These are phyloP conservation scores for Schizosaccharomyces cryophilus DNA, from an alignment of 805 yeast species.

Conservation along the genomic window DNA sequence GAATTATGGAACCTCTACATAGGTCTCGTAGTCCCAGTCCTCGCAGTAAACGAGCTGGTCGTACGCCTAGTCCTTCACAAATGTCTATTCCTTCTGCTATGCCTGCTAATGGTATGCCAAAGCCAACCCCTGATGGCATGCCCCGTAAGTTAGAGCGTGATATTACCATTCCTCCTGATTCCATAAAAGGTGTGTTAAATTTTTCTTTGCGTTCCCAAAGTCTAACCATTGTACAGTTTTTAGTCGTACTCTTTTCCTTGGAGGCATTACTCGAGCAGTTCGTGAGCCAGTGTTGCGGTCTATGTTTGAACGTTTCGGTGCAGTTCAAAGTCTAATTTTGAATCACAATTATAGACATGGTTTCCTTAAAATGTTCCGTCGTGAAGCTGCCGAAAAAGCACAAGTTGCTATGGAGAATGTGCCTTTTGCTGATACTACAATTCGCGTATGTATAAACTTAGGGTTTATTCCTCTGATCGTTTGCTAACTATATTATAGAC, in stretches of 20 bases:
- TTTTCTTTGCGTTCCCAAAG: neutral
- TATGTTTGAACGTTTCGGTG: constrained; percentile 62
- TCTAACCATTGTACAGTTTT: neutral
- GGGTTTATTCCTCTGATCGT: neutral
- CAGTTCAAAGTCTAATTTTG: constrained; percentile 71
- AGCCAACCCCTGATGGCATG: neutral
- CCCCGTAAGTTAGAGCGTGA: neutral
- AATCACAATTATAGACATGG: constrained; percentile 86
- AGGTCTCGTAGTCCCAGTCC: neutral
- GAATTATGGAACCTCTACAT: neutral
- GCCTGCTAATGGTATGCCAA: neutral
- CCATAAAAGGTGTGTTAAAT: neutral
- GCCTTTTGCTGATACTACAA: constrained; percentile 33
- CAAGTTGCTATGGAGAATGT: constrained; percentile 34
- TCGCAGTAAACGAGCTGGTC: neutral
- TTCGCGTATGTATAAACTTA: constrained; percentile 21
- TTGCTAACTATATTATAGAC: constrained; percentile 16
- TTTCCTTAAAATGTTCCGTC: constrained; percentile 75
- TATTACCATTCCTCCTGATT: constrained; percentile 1
- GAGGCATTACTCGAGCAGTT: constrained; percentile 75
- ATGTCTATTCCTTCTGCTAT: neutral
- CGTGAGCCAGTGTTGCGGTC: constrained; percentile 45
- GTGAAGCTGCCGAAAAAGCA: constrained; percentile 74
- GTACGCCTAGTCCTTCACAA: neutral
- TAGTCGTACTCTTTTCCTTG: constrained; percentile 78